These are phyloP conservation scores for Penicillium sp. DNA, from an alignment of 2,329 filamentous ascomycete species.

Conservation along the genomic window DNA sequence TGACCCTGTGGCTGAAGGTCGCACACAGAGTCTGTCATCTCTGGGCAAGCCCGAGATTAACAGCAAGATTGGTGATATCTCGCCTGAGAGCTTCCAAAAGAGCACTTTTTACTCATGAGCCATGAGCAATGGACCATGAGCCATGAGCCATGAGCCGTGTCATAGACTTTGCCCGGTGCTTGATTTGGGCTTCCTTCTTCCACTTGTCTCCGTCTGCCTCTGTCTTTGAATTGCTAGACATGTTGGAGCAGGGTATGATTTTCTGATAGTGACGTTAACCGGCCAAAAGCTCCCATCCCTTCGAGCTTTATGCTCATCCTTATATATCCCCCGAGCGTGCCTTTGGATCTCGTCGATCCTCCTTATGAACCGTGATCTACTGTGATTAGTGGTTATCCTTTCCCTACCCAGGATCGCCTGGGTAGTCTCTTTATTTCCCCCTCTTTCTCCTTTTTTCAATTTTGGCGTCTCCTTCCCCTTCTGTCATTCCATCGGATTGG, in stretches of 20 bases:
- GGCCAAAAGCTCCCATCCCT: constrained; percentile 1
- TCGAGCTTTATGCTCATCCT: constrained; percentile 1
- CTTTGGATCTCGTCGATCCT: neutral
- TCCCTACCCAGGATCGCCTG: neutral
- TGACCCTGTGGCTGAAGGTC: constrained; percentile 14
- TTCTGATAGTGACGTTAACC: neutral
- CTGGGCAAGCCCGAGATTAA: constrained; percentile 47
- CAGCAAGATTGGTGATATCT: constrained; percentile 63
- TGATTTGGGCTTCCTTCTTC: neutral
- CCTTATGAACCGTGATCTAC: neutral
- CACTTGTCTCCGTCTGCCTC: constrained; percentile 1
- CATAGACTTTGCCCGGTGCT: neutral
- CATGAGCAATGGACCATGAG: neutral
- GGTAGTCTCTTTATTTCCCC: neutral
- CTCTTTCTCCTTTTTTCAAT: neutral
- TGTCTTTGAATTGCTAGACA: neutral
- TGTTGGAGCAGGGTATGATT: constrained; percentile 1
- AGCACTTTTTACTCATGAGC: constrained; percentile 63
- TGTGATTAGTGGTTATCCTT: too few species aligned
- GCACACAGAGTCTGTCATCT: constrained; percentile 34
- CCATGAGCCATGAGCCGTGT: neutral
- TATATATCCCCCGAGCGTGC: constrained; percentile 2
- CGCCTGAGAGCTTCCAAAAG: constrained; percentile 69
- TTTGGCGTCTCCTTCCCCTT: neutral
- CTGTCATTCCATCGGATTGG: constrained; percentile 1